A percentile compares a stretch with the other conserved stretches of the same genome.
phyloP scores from a whole-genome alignment of 1,284 basidiomycete species.

The Cryptococcus sp. region DNA sequence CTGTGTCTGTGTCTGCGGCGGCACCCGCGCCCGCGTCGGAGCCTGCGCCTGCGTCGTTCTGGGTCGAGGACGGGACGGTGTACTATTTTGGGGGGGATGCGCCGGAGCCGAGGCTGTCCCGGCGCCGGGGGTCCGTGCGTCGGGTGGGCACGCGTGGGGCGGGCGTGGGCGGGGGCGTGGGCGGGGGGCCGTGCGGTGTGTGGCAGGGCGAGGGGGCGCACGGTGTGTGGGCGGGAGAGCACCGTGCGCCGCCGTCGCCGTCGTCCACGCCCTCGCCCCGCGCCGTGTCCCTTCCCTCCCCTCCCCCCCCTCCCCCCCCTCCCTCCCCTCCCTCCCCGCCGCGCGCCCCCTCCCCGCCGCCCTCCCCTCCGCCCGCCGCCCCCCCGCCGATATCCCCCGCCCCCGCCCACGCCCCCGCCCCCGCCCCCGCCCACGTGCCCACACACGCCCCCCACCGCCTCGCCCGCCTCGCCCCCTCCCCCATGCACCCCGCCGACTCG shows the following conservation, averaged over 20 bases:
- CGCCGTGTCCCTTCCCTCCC: not conserved
- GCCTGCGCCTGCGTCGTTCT: no score
- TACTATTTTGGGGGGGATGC: no score
- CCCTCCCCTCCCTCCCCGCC: not conserved
- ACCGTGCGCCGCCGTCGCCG: not conserved
- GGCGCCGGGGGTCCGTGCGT: no score
- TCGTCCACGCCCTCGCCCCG: not conserved
- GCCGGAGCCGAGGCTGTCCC: no score
- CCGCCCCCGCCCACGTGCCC: conserved; percentile 16
- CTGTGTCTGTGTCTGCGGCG: no score
- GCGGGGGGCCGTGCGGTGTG: no score
- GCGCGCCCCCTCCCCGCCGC: not conserved
- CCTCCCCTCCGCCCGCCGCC: not conserved
- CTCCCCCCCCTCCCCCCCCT: not conserved
- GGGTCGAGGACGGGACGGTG: no score
- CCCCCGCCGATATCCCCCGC: not conserved
- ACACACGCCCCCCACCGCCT: conserved; percentile 20
- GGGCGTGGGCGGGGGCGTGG: no score
- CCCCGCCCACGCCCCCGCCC: not conserved
- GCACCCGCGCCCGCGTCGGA: no score
- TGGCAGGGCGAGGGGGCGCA: no score
- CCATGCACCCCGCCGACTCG: conserved; percentile 9
- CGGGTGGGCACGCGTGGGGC: no score
- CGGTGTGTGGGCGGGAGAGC: no score
- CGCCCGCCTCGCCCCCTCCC: conserved; percentile 25